These are phyloP conservation scores for Arctium lappa DNA, from an alignment of 129 eudicot species.

Conservation along the genomic window DNA sequence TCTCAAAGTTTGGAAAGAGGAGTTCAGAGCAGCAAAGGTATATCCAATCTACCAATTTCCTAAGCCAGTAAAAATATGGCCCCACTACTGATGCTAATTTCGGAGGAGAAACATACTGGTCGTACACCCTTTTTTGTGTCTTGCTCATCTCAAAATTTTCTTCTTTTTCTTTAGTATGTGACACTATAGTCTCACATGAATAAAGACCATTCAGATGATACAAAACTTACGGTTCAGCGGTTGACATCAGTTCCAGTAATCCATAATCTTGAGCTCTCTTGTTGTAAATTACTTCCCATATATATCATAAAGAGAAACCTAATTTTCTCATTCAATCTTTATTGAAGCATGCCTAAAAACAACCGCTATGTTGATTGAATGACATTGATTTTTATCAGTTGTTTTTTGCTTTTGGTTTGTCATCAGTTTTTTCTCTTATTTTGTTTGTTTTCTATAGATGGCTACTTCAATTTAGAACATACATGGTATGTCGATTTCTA, in stretches of 20 bases:
- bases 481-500: too few relatives aligned
- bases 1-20: slow-evolving; percentile 75
- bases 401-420: too few relatives aligned
- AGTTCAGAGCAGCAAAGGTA: slow-evolving; percentile 66
- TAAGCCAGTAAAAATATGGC: slow-evolving; percentile 76
- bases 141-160: slow-evolving; percentile 1
- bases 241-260: slow-evolving; percentile 83
- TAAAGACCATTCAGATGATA: slow-evolving; percentile 87
- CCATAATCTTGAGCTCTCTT: slow-evolving; percentile 19
- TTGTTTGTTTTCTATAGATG: too few relatives aligned
- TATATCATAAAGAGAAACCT: slow-evolving; percentile 3
- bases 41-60: slow-evolving; percentile 89
- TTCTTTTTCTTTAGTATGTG: not conserved
- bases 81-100: not conserved
- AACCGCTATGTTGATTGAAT: too few relatives aligned
- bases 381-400: too few relatives aligned
- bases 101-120: not conserved
- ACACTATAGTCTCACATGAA: slow-evolving; percentile 87
- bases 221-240: slow-evolving; percentile 81
- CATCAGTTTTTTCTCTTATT: too few relatives aligned
- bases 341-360: too few relatives aligned
- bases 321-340: not conserved
- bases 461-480: too few relatives aligned
- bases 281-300: not conserved
- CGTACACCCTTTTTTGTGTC: not conserved